Conservation (phyloP, 805 yeast species). For the Yarrowia bubula region DNA sequence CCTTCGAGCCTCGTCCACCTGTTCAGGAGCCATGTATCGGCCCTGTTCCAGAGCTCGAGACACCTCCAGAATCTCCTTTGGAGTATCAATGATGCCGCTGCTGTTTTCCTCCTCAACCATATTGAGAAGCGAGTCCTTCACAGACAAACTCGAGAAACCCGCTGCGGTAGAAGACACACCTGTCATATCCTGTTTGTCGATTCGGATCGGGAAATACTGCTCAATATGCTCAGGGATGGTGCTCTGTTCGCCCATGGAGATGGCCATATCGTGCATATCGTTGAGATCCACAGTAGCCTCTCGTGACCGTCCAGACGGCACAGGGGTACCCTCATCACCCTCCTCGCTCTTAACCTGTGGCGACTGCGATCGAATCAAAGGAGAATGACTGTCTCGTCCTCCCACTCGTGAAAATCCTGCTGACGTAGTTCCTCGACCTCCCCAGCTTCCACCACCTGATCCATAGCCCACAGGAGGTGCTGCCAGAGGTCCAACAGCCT, state of each 20-base stretch:
- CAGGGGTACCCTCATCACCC: constrained; percentile 1
- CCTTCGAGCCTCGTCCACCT: constrained; percentile 26
- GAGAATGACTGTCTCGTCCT: constrained; percentile 4
- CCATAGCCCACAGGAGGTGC: constrained; percentile 37
- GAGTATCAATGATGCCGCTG: constrained; percentile 5
- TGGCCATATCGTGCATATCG: constrained; percentile 19
- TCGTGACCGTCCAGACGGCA: background rate
- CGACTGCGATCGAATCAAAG: constrained; percentile 10
- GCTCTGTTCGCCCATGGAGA: constrained; percentile 14
- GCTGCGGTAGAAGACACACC: constrained; percentile 23
- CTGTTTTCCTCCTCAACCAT: background rate
- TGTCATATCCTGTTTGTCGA: constrained; percentile 30
- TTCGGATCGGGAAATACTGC: constrained; percentile 34
- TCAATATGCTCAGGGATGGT: constrained; percentile 29
- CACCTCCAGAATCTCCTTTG: constrained; percentile 25
- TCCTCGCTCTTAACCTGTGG: constrained; percentile 22
- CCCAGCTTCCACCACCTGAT: background rate
- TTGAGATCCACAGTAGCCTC: constrained; percentile 10
- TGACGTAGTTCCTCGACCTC: background rate
- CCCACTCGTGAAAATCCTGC: constrained; percentile 6
- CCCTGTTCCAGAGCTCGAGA: constrained; percentile 21
- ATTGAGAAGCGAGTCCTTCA: background rate
- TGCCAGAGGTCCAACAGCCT: constrained; percentile 41
- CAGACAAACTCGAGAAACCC: background rate
- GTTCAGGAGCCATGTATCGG: constrained; percentile 22